phyloP scores from a whole-genome alignment of 129 eudicot species.

The Ambrosia artemisiifolia region DNA sequence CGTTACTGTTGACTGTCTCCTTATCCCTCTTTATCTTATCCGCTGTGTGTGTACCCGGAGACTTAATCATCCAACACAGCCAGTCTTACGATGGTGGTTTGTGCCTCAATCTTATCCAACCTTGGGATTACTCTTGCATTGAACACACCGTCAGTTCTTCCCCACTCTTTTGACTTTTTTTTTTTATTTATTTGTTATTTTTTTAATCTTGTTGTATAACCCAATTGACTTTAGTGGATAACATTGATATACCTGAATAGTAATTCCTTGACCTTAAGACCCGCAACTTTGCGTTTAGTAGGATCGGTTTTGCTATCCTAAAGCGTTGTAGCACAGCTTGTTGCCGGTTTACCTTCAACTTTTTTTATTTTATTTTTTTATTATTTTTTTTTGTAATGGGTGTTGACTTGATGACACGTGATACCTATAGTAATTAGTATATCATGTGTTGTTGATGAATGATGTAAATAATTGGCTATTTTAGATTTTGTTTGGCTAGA shows the following conservation, averaged over 20 bases:
- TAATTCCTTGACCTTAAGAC: too few species aligned
- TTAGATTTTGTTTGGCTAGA: neutral
- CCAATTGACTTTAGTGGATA: conserved; percentile 6
- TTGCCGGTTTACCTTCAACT: neutral
- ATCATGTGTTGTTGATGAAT: neutral
- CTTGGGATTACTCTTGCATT: conserved; percentile 73
- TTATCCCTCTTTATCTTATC: conserved; percentile 24
- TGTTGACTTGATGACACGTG: neutral
- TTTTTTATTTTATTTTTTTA: neutral
- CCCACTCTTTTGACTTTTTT: neutral
- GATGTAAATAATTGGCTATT: neutral
- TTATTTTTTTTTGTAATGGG: too few species aligned
- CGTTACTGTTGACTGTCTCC: conserved; percentile 21
- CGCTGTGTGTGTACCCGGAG: conserved; percentile 25
- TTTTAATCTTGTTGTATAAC: neutral
- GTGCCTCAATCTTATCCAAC: conserved; percentile 62
- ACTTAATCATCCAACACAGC: conserved; percentile 29
- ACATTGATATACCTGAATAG: neutral
- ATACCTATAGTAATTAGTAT: too few species aligned
- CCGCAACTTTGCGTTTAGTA: too few species aligned
- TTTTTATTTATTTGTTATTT: neutral
- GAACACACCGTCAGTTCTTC: conserved; percentile 64
- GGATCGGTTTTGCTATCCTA: too few species aligned
- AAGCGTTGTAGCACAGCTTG: too few species aligned
- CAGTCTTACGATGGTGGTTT: conserved; percentile 49